Base-by-base conservation (phyloP, 129 eudicot genomes). In the sunflower (Helianthus annuus) region DNA sequence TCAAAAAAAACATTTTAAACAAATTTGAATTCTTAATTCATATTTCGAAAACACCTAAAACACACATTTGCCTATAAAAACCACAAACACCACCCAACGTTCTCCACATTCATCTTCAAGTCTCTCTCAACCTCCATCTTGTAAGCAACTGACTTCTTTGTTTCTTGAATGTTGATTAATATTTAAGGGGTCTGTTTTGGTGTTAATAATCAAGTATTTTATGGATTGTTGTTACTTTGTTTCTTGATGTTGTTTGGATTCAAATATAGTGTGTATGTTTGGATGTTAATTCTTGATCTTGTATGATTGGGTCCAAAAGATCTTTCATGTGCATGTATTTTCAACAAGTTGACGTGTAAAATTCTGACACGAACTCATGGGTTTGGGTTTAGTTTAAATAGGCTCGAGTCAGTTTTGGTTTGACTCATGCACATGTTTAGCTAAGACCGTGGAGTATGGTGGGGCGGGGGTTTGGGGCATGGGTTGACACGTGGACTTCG, bases 1-100 rank as follows among this genome's bases (percentile, higher is more conserved):
- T 78, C 82, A 71, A 75, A 73, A 75, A 73, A 32, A 15, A 12
- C 27, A 63, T 5, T 22, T 60, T 44, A 32, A 73, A 15, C 60
- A 73, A 34, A 10, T 13, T 62, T 51, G 54, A 73, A 73, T 48
- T 16, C 29, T 54, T 46, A 58, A 72, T 60, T 34, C 5, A n/a
- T 64, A 64, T 53, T 27, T 61, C 62, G 61, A 69, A 49, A 77
- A 32, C 70, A 65, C 56, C 68, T 13, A 48, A 8, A 48, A 16
- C 66, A 62, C 54, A 76, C 71, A 2, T 1, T 69, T 63, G 46
- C 71, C 72, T 78, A 78, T 78, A 78, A 70, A 78, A 42, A 11
- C 72, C 60, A 51, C 39, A 55, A 32, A 39, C 53, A 14, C 57
- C 64, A 36, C 3, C 64, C 70, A 74, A 69, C 81, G 48, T 62